phyloP scores from a whole-genome alignment of 2,329 filamentous ascomycete species.

The Teratosphaeria viscida region DNA sequence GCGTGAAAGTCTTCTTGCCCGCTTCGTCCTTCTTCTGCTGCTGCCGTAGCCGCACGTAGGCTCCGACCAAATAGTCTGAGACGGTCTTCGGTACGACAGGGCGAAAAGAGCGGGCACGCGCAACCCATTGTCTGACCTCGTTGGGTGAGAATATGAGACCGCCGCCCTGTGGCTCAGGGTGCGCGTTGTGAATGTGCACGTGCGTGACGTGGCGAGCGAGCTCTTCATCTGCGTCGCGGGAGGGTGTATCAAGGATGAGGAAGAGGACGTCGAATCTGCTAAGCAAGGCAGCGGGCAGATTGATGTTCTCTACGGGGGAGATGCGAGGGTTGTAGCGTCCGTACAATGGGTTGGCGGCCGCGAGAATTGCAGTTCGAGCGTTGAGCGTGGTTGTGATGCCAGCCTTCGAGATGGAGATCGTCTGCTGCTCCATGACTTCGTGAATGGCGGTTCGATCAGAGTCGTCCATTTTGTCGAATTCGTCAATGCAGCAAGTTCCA shows the following conservation, averaged over 20 bases:
- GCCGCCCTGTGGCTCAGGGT: conserved; percentile 60
- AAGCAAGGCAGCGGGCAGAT: conserved; percentile 89
- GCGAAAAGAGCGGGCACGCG: conserved; percentile 79
- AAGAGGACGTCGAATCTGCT: conserved; percentile 97
- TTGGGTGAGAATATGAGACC: conserved; percentile 78
- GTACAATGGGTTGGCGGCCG: conserved; percentile 93
- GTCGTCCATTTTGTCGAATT: conserved; percentile 86
- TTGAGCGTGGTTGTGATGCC: conserved; percentile 96
- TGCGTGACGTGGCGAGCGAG: conserved; percentile 90
- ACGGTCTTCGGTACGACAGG: conserved; percentile 76
- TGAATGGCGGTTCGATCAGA: conserved; percentile 72
- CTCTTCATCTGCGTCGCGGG: conserved; percentile 80
- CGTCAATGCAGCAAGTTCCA: conserved; percentile 76
- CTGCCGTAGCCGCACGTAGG: conserved; percentile 89
- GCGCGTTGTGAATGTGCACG: conserved; percentile 92
- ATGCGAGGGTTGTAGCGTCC: conserved; percentile 96
- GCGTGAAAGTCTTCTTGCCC: conserved; percentile 82
- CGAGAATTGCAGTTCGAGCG: conserved; percentile 72
- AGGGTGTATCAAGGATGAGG: conserved; percentile 88
- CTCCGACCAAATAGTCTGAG: conserved; percentile 93
- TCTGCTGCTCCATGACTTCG: conserved; percentile 84
- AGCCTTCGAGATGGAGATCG: conserved; percentile 78
- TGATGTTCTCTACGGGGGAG: conserved; percentile 97
- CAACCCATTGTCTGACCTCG: conserved; percentile 93
- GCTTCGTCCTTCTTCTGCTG: conserved; percentile 86